Conservation (phyloP, 2,329 filamentous ascomycete genomes). For the Ascochyta pisi region DNA sequence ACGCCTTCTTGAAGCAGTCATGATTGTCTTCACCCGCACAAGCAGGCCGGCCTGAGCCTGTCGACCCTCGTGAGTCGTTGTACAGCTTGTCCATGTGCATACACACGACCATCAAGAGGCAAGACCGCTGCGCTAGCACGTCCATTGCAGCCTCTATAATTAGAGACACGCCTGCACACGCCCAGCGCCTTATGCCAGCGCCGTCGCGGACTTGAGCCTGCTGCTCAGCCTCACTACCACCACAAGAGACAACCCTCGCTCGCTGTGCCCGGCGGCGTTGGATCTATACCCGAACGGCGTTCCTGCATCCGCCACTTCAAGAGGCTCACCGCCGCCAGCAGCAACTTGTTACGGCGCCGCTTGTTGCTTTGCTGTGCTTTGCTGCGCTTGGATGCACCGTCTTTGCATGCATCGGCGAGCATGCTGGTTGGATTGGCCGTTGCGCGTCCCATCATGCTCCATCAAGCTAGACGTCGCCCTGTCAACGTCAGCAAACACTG, state of each 20-base stretch:
- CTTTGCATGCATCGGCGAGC: conserved; percentile 7
- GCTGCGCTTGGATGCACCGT: neutral
- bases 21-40: conserved; percentile 8
- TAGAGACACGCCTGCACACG: conserved; percentile 23
- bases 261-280: conserved; percentile 15
- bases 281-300: conserved; percentile 9
- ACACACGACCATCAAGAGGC: conserved; percentile 9
- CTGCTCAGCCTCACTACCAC: conserved; percentile 37
- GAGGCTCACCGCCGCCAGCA: conserved; percentile 18
- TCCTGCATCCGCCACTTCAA: conserved; percentile 7
- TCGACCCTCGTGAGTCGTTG: neutral
- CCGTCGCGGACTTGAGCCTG: conserved; percentile 13
- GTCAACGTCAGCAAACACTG: conserved; percentile 20
- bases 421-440: conserved; percentile 11
- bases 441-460: conserved; percentile 15
- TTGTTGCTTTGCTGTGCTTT: conserved; percentile 5
- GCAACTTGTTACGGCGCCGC: conserved; percentile 8
- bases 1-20: conserved; percentile 11
- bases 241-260: conserved; percentile 4
- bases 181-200: conserved; percentile 23
- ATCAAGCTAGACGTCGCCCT: conserved; percentile 18
- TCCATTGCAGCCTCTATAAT: conserved; percentile 25
- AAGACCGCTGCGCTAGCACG: conserved; percentile 10
- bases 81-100: neutral
- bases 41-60: conserved; percentile 10